A percentile compares a stretch with the other conserved stretches of the same genome.
Conservation (phyloP, 2,329 filamentous ascomycete species). For the Trichoderma sp. region DNA sequence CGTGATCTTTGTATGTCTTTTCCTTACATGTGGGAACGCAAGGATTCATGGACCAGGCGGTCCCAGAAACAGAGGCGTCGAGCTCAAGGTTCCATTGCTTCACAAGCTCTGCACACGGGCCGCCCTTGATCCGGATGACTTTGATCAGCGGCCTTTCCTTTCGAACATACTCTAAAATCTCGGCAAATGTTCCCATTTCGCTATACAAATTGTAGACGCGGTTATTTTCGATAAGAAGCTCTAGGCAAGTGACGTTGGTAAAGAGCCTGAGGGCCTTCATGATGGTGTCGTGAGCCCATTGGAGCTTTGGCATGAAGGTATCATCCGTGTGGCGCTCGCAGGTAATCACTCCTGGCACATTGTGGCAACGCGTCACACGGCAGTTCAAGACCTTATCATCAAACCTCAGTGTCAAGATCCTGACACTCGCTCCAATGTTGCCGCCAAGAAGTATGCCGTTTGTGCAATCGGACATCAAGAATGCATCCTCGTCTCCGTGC, state of each 20-base stretch:
- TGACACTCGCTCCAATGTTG: background rate
- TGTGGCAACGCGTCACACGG: background rate
- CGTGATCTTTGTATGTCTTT: background rate
- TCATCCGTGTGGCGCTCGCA: background rate
- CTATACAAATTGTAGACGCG: background rate
- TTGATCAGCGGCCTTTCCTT: constrained; percentile 5
- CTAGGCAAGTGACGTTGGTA: background rate
- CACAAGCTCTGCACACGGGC: background rate
- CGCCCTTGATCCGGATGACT: background rate
- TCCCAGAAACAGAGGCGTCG: constrained; percentile 8
- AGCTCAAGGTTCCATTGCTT: background rate
- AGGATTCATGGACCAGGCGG: background rate
- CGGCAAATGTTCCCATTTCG: background rate
- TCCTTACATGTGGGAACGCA: constrained; percentile 1
- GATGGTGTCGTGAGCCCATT: constrained; percentile 6
- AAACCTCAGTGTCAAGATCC: background rate
- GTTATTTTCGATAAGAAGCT: background rate
- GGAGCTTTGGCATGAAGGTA: constrained; percentile 1
- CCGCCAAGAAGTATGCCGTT: background rate
- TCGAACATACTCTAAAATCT: background rate
- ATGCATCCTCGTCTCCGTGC: background rate
- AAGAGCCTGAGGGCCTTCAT: constrained; percentile 2
- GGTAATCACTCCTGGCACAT: background rate
- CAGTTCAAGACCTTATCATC: constrained; percentile 12
- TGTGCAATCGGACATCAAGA: background rate